Base-by-base conservation (phyloP, 1,284 basidiomycete genomes). In the Takashimella koratensis region DNA sequence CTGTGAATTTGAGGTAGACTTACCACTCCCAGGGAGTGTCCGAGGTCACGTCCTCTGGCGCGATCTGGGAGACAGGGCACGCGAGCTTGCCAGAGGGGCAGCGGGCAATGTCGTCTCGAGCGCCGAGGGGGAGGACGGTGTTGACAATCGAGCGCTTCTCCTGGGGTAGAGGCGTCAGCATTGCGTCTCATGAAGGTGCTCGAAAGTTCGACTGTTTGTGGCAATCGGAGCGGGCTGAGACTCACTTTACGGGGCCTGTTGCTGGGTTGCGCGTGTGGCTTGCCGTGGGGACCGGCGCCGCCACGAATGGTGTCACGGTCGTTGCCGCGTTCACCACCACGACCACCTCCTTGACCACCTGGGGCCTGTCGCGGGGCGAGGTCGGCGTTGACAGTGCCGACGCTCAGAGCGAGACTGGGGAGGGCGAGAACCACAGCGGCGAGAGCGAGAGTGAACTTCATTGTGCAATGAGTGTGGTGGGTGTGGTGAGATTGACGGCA, bases 1-100 rank as follows among this genome's bases (percentile, higher is more conserved):
- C 24, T 8, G 30, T 36, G 30, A 36, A 23, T 42, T 13, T 20
- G 11, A 47, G 19, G 46, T 25, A 27, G 26, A 59, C 63, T 41
- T 36, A 65, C 63, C 63, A 66, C 26, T 66, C 64, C 25, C 41
- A 66, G 25, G 27, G 13, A 16, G 30, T 24, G 22, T 49, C 49
- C 11, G 27, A 20, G 13, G 36, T 10, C 8, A 53, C 11, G n/a
- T 52, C 51, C 0, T 21, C 16, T n/a, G 39, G 20, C 5, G 49
- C 51, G 44, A 57, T 52, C 25, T 45, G 39, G 2, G 45, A 26
- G 22, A 63, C 42, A 4, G 64, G 64, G 46, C 64, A 66, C 23
- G 64, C 64, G 43, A 66, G 54, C 26, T 40, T 30, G 1, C 20
- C 36, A 5, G 47, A 21, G 1, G 60, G 60, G 49, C 64, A 66